phyloP scores from a whole-genome alignment of 2,329 filamentous ascomycete genomes.

The Stemphylium vesicarium region DNA sequence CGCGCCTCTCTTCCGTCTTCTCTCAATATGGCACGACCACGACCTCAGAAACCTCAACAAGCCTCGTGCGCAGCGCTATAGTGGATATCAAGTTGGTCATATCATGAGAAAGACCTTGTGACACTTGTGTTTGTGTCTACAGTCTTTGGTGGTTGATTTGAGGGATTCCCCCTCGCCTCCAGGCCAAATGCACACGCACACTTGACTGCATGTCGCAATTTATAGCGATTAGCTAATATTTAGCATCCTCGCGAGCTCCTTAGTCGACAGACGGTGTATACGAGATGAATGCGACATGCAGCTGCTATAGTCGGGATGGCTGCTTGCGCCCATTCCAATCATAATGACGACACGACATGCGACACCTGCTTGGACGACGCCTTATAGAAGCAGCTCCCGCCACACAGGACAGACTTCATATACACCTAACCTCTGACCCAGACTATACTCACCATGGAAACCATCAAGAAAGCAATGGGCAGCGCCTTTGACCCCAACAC shows the following conservation, averaged over 20 bases:
- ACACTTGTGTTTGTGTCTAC: not conserved
- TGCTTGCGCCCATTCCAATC: slow-evolving; percentile 4
- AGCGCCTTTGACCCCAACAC: slow-evolving; percentile 46
- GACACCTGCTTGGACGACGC: not conserved
- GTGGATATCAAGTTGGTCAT: not conserved
- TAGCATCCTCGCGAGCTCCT: too few species aligned
- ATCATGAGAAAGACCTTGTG: not conserved
- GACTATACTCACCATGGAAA: slow-evolving; percentile 32
- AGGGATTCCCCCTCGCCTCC: not conserved
- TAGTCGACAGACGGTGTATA: not conserved
- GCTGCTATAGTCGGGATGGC: not conserved
- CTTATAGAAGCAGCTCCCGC: not conserved
- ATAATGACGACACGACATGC: slow-evolving; percentile 26
- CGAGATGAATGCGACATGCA: not conserved
- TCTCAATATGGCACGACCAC: not conserved
- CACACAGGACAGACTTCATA: not conserved
- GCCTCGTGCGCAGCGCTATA: not conserved
- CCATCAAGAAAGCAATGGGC: slow-evolving; percentile 19
- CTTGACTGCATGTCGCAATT: not conserved
- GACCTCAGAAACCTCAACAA: not conserved
- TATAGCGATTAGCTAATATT: not conserved
- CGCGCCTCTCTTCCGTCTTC: not conserved
- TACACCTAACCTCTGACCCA: not conserved
- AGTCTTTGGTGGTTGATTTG: too few species aligned
- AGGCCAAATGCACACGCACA: not conserved